Conservation (phyloP, 768 basidiomycete genomes). For the Lactarius vividus region DNA sequence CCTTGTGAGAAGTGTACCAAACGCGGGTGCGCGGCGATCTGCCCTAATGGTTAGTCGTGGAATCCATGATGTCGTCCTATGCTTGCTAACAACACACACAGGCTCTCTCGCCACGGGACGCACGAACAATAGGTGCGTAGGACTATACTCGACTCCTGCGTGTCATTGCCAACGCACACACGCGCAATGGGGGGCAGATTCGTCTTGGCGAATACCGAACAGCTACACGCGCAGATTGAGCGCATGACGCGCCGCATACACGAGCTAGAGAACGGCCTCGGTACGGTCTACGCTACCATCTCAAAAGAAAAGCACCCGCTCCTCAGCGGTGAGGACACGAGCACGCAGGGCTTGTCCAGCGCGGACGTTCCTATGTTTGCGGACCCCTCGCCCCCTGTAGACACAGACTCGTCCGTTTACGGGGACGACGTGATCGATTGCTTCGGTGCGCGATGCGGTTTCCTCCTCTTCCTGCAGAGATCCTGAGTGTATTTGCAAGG, state of each 20-base stretch:
- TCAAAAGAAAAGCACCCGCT: conserved; percentile 23
- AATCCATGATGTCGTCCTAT: conserved; percentile 7
- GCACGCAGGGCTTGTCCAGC: background rate
- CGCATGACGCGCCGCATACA: conserved; percentile 25
- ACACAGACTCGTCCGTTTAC: background rate
- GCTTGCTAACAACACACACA: conserved; percentile 30
- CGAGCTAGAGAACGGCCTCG: conserved; percentile 25
- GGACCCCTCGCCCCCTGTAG: conserved; percentile 3
- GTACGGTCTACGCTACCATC: conserved; percentile 23
- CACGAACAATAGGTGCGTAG: conserved; percentile 47
- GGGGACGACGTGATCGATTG: conserved; percentile 46
- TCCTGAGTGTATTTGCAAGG: conserved; percentile 36
- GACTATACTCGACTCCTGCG: background rate
- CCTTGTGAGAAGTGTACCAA: conserved; percentile 78
- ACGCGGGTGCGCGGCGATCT: conserved; percentile 70
- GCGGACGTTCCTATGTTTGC: background rate
- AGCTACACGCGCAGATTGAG: conserved; percentile 39
- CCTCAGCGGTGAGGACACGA: conserved; percentile 9
- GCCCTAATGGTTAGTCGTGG: conserved; percentile 59
- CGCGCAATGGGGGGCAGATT: conserved; percentile 36
- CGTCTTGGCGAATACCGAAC: conserved; percentile 65
- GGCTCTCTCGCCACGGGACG: conserved; percentile 57
- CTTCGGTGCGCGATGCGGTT: conserved; percentile 39
- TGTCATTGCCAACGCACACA: too few species aligned
- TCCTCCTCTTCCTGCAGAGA: background rate